A percentile compares a stretch with the other conserved stretches of the same genome.
phyloP scores from a whole-genome alignment of 1,284 basidiomycete genomes.

The Pseudozyma sp. region DNA sequence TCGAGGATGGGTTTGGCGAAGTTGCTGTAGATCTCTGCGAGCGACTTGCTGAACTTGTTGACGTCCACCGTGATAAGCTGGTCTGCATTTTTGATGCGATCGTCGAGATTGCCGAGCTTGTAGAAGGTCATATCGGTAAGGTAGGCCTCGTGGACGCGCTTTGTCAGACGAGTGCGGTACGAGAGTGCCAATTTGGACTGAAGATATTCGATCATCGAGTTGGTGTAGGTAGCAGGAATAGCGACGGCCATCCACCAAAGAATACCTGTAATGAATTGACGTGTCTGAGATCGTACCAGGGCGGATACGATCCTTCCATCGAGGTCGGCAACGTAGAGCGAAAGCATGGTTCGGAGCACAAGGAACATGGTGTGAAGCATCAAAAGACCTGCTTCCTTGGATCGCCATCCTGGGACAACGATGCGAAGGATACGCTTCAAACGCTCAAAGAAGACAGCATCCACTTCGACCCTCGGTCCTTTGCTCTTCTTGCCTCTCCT shows the following conservation, averaged over 20 bases:
- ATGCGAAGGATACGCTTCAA: conserved; percentile 83
- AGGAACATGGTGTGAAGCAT: conserved; percentile 88
- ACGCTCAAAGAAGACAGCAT: conserved; percentile 87
- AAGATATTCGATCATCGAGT: conserved; percentile 89
- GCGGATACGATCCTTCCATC: conserved; percentile 93
- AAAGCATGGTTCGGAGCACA: conserved; percentile 87
- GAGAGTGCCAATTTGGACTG: conserved; percentile 93
- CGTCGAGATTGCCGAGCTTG: conserved; percentile 81
- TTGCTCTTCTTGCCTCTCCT: conserved; percentile 43
- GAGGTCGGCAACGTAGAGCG: conserved; percentile 92
- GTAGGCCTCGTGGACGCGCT: conserved; percentile 84
- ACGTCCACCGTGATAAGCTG: conserved; percentile 98
- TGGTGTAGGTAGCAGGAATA: conserved; percentile 86
- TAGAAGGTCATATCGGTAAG: conserved; percentile 86
- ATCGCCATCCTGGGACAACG: conserved; percentile 85
- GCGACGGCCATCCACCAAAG: conserved; percentile 90
- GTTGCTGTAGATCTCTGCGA: conserved; percentile 85
- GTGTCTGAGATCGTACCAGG: conserved; percentile 86
- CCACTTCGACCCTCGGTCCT: conserved; percentile 75
- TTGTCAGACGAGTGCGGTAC: conserved; percentile 88
- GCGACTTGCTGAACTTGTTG: conserved; percentile 87
- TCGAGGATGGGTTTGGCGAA: conserved; percentile 85
- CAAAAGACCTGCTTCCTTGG: conserved; percentile 87
- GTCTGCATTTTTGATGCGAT: conserved; percentile 95
- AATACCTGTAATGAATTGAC: conserved; percentile 86